Evolutionary conservation across 306 rosid genomes (phyloP).

Genomic region (Luffa aegyptiaca): DNA sequence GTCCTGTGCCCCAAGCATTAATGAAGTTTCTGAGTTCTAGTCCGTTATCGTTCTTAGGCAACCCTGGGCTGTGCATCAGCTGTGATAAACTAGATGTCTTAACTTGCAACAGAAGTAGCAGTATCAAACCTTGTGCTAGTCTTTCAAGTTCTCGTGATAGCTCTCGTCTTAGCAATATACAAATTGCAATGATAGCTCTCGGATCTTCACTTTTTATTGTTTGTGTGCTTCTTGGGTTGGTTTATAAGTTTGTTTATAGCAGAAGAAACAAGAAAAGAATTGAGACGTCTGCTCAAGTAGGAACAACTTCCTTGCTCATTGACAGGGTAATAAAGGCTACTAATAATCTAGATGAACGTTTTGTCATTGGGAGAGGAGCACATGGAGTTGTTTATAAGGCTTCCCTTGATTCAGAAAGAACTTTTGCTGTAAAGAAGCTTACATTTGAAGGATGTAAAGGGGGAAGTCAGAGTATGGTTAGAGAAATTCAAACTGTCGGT

Average conservation of each 20-base stretch:
- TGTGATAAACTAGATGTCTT: constrained; percentile 27
- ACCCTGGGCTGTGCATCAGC: constrained; percentile 47
- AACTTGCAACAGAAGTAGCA: constrained; percentile 22
- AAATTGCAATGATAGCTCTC: constrained; percentile 40
- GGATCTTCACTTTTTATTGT: constrained; percentile 38
- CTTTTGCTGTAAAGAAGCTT: constrained; percentile 66
- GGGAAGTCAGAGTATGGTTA: constrained; percentile 42
- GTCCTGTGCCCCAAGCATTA: constrained; percentile 45
- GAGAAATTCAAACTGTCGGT: constrained; percentile 60
- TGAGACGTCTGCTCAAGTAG: constrained; percentile 20
- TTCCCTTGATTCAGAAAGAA: constrained; percentile 23
- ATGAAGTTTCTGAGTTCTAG: constrained; percentile 31
- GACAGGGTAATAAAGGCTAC: constrained; percentile 51
- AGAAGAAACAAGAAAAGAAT: constrained; percentile 26
- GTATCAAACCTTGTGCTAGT: constrained; percentile 36
- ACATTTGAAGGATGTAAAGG: constrained; percentile 29
- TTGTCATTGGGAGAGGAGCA: constrained; percentile 75
- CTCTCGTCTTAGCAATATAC: constrained; percentile 21
- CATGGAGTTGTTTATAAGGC: constrained; percentile 85
- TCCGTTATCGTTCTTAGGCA: constrained; percentile 41
- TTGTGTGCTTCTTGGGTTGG: constrained; percentile 27
- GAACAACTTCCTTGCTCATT: constrained; percentile 25
- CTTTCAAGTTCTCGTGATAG: constrained; percentile 14
- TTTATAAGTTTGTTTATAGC: constrained; percentile 14
- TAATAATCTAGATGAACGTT: constrained; percentile 37